Percentiles rank a stretch among this genome's conserved stretches.
phyloP scores from a whole-genome alignment of 2,329 filamentous ascomycete species.

The Cercospora janseana region DNA sequence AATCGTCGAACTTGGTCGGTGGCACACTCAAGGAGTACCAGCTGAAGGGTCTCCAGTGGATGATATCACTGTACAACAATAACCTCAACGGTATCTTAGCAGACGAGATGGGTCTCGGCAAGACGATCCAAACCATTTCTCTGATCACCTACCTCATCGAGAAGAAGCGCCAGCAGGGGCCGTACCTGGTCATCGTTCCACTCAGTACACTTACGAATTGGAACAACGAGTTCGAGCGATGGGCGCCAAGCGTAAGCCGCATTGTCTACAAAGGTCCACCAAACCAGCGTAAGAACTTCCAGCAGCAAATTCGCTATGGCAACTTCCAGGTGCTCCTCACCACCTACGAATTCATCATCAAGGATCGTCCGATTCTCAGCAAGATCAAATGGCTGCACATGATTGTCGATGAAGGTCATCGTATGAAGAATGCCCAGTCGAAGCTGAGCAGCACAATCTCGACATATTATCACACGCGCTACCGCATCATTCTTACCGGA shows the following conservation, averaged over 20 bases:
- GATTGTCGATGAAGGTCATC: slow-evolving; percentile 99
- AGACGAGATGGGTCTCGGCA: slow-evolving; percentile 99
- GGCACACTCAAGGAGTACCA: slow-evolving; percentile 96
- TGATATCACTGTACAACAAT: slow-evolving; percentile 99
- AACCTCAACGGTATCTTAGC: slow-evolving; percentile 98
- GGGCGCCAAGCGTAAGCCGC: slow-evolving; percentile 81
- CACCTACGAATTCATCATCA: slow-evolving; percentile 99
- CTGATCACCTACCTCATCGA: slow-evolving; percentile 96
- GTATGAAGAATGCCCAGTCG: slow-evolving; percentile 98
- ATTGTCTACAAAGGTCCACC: slow-evolving; percentile 98
- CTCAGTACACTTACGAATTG: slow-evolving; percentile 97
- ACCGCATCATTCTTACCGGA: slow-evolving; percentile 94
- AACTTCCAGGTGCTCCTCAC: slow-evolving; percentile 95
- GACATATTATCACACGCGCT: slow-evolving; percentile 90
- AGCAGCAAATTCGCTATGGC: slow-evolving; percentile 90
- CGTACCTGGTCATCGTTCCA: slow-evolving; percentile 94
- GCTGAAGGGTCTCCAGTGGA: slow-evolving; percentile 97
- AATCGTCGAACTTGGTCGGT: slow-evolving; percentile 84
- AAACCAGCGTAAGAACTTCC: slow-evolving; percentile 79
- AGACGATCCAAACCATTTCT: slow-evolving; percentile 98
- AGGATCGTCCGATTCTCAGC: slow-evolving; percentile 88
- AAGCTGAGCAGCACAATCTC: slow-evolving; percentile 95
- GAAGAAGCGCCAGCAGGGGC: slow-evolving; percentile 85
- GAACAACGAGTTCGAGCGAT: slow-evolving; percentile 98
- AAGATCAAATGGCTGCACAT: slow-evolving; percentile 99